Conservation (phyloP, 805 yeast species). For the Scheffersomyces coipomensis region DNA sequence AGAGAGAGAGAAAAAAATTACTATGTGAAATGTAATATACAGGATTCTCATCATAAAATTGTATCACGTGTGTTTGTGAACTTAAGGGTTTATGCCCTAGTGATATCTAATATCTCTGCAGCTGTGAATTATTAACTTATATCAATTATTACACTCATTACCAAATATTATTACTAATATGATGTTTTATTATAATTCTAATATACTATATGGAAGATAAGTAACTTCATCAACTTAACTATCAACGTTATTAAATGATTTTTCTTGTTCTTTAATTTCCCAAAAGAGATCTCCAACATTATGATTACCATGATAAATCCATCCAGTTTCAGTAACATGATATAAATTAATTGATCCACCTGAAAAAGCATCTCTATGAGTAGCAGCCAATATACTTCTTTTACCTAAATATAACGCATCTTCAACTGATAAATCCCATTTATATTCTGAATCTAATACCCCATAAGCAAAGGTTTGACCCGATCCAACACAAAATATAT, state of each 20-base stretch:
- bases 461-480: constrained; percentile 99
- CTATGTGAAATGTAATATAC: not conserved
- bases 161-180: no score
- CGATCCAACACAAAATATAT: constrained; percentile 94
- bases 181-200: no score
- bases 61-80: not conserved
- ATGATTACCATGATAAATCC: constrained; percentile 94
- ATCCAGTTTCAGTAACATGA: constrained; percentile 90
- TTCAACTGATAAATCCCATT: constrained; percentile 88
- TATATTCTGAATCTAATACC: constrained; percentile 88
- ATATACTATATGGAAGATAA: no score
- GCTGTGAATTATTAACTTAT: no score
- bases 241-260: constrained; percentile 82
- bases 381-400: constrained; percentile 94
- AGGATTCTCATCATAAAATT: no score
- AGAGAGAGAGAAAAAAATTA: not conserved
- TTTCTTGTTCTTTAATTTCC: constrained; percentile 85
- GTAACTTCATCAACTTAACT: no score
- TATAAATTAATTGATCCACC: constrained; percentile 95
- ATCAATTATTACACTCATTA: no score
- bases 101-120: no score
- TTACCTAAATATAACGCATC: constrained; percentile 94
- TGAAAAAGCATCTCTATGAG: constrained; percentile 97
- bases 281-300: constrained; percentile 90
- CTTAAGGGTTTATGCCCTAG: not conserved